Base-by-base conservation (phyloP, 2,329 filamentous ascomycete genomes). In the Fusarium camptoceras region DNA sequence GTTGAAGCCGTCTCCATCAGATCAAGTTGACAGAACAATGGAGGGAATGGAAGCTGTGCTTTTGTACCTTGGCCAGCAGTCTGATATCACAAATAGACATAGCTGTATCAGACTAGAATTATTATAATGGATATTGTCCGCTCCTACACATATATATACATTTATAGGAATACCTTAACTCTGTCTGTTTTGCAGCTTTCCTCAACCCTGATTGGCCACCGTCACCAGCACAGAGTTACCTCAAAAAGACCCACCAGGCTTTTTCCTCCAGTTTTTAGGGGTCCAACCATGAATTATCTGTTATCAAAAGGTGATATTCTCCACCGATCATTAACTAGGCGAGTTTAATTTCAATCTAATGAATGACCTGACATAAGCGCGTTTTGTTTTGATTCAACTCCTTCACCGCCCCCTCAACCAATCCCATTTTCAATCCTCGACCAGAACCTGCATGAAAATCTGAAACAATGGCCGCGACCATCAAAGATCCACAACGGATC, bases 401-500 rank as follows among this genome's bases (percentile, higher is more conserved):
- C 34, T 53, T 20, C 49, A 53, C 49, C 49, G 49, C 49, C 20
- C 14, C 34, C 47, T 25, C 31, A 27, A 53, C 49, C 49, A 53
- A 42, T 42, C 49, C 34, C 49, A 53, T 42, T 53, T 53, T 34
- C 39, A 20, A 24, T 50, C 16, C 34, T 25, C 49, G 30, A 42
- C n/a, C 31, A 27, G n/a, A 31, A n/a, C 22, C 12, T 51, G 34
- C 49, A 41, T 42, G 49, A 24, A 41, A 24, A 42, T 28, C 15
- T 37, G 14, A 34, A 49, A 18, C 41, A 2, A 67, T 67, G 64
- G 56, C 50, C 8, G 34, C 63, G 12, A 57, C 42, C 0, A 57
- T 12, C 25, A 66, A 67, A 27, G 50, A 8, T 18, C 39, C 10
- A 14, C 44, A 63, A 11, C 50, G 27, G 5, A 67, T 67, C n/a